A percentile compares a stretch with the other conserved stretches of the same genome.
Conservation (phyloP, 2,329 filamentous ascomycete genomes). For the Phialocephala subalpina region DNA sequence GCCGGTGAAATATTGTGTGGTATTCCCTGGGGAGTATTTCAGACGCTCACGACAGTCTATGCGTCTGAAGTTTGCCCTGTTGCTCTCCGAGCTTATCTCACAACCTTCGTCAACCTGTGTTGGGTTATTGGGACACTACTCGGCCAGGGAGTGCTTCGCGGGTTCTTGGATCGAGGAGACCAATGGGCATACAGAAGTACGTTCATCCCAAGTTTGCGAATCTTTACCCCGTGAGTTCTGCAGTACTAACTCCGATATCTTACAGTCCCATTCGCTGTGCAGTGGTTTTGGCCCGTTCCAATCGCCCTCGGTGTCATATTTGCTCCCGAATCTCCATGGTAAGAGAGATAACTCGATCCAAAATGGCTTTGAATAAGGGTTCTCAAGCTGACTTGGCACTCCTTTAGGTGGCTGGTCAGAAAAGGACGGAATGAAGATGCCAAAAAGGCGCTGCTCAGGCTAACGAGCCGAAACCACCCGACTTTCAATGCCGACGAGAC, state of each 20-base stretch:
- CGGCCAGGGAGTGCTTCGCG: slow-evolving; percentile 52
- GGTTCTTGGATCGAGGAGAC: slow-evolving; percentile 43
- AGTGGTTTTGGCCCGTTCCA: slow-evolving; percentile 46
- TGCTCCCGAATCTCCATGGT: slow-evolving; percentile 45
- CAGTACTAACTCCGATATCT: too few species aligned
- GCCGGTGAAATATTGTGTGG: slow-evolving; percentile 53
- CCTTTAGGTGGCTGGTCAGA: slow-evolving; percentile 40
- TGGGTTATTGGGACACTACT: slow-evolving; percentile 51
- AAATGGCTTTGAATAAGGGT: too few species aligned
- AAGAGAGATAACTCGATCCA: too few species aligned
- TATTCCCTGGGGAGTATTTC: slow-evolving; percentile 58
- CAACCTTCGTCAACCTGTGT: slow-evolving; percentile 54
- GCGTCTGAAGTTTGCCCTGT: slow-evolving; percentile 58
- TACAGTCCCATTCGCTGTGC: slow-evolving; percentile 55
- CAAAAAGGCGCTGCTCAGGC: neutral
- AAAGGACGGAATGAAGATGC: slow-evolving; percentile 41
- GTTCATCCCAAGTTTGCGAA: too few species aligned
- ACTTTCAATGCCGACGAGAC: slow-evolving; percentile 42
- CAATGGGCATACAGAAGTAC: slow-evolving; percentile 56
- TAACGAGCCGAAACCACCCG: slow-evolving; percentile 40
- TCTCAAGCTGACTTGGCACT: too few species aligned
- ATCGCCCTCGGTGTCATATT: slow-evolving; percentile 40
- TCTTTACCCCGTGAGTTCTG: too few species aligned
- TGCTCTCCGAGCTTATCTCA: slow-evolving; percentile 57
- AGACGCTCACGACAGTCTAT: slow-evolving; percentile 45